Percentiles rank a stretch among this genome's conserved stretches.
Conservation (phyloP, 306 rosid genomes). For the Gastrolobium villosum region DNA sequence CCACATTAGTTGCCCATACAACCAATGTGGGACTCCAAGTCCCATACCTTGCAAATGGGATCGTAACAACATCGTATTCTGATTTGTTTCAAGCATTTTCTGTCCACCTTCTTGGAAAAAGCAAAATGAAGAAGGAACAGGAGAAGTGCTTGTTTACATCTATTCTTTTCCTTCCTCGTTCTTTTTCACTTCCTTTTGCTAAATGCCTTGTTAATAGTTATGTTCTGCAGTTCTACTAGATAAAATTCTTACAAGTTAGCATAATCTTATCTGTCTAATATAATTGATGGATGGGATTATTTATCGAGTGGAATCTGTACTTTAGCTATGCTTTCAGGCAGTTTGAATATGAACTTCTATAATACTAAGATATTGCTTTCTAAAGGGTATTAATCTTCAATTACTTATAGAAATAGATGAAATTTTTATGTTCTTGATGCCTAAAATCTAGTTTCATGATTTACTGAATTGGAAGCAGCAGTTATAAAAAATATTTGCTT, state of each 20-base stretch:
- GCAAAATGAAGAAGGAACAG: conserved; percentile 9
- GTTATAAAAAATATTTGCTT: conserved; percentile 29
- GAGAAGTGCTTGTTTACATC: conserved; percentile 9
- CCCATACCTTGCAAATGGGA: no score
- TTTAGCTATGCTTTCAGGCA: conserved; percentile 38
- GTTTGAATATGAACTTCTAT: conserved; percentile 37
- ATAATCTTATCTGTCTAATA: conserved; percentile 41
- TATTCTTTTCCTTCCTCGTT: conserved; percentile 3
- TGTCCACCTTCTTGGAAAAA: neutral
- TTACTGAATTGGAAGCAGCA: conserved; percentile 20
- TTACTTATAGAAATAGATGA: conserved; percentile 21
- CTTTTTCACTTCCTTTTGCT: neutral
- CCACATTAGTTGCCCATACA: no score
- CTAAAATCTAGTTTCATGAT: conserved; percentile 22
- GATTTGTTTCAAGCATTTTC: neutral
- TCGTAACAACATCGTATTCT: no score
- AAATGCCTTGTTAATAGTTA: conserved; percentile 14
- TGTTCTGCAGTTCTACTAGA: conserved; percentile 19
- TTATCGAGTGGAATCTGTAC: conserved; percentile 26
- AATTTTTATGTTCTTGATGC: neutral
- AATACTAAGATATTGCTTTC: conserved; percentile 20
- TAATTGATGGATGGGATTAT: conserved; percentile 27
- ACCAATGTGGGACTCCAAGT: no score
- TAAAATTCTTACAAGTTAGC: conserved; percentile 25
- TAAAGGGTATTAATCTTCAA: conserved; percentile 30